Base-by-base conservation (phyloP, 306 rosid genomes). In the Hippophae gyantsensis region DNA sequence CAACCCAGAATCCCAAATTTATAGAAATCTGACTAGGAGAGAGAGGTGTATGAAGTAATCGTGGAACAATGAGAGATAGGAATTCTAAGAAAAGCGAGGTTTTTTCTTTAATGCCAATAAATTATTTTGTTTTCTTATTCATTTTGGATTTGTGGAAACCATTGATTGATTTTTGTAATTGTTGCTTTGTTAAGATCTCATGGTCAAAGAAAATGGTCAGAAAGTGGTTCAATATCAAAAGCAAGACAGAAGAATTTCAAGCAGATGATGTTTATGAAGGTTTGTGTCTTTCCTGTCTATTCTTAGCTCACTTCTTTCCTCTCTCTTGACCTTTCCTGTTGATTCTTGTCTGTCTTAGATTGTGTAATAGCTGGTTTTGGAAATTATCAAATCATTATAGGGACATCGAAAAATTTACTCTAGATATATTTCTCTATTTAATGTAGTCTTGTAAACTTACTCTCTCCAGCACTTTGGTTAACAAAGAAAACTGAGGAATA, bases 151-250 rank as follows among this genome's bases (percentile, higher is more conserved):
- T 57, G 13, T 57, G 54, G 72, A 48, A 67, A 65, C 60, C 65
- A 62, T 58, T 66, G 10, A 72, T 73, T 87, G 82, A 79, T 77
- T 78, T 64, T 74, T 42, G 61, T 3, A 8, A 65, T 60, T 77
- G 60, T 45, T 75, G 71, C 66, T 78, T 77, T 75, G 61, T 75
- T 84, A 75, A 93, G 99, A 94, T 93, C 89, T 89, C 97, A 47
- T 93, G 97, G 97, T 84, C 99, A 65, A 93, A 86, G 97, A 88
- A 89, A 82, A 88, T 93, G 97, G 94, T 93, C 71, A 89, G 95
- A 51, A 93, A 89, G 79, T 89, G 86, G 83, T 93, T 93, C 75
- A 93, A 89, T 63, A 86, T 93, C 82, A 89, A 83, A 84, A 65
- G 94, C 79, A 93, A 89, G 69, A 77, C 69, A 60, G 94, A 93